Evolutionary conservation across 176 grass and related monocot species (phyloP), one percentile per base, ranked within the genome.

Genomic region (Musa beccarii): DNA sequence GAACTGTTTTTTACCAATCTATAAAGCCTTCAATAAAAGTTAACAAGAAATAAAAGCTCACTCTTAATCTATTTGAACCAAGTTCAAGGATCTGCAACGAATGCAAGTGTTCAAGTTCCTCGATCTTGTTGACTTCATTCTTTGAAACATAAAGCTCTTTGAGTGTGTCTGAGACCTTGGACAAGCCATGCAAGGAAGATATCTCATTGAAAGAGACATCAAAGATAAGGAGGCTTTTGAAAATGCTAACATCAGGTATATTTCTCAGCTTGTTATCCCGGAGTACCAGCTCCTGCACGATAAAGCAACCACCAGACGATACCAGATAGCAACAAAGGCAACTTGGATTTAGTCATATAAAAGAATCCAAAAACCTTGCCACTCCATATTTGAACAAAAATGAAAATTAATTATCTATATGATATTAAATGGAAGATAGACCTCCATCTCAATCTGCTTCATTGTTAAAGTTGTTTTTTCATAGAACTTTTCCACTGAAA

Each of bases 201-300:
- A 99, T 89, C 88, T 94, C 95, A 82, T 99, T 99, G 86, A 91
- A 99, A 72, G 95, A 91, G 73, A 99, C 95, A 94, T 99, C 95
- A 49, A 99, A 94, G 25, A 99, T 65, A 26, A 94, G 81, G 81
- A 99, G 86, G 49, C 73, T 72, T 79, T 91, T 94, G 78, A 94
- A 99, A 57, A 86, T 99, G 78, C 80, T 79, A 63, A 84, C 89
- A 78, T 99, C 90, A 49, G 88, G 88, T 85, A 94, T 86, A 5
- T 68, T 89, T 67, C 54, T 86, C 57, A 99, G 86, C 69, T 91
- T 99, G 76, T 99, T 99, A 82, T 99, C 95, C 82, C 95, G 87
- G 84, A 99, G 54, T 68, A 94, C 83, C 25, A 99, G 76, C 52
- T 94, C 95, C 95, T 94, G 80, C 79, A 87, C 76, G 15, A 89